These are phyloP conservation scores for Monilinia aucupariae DNA, from an alignment of 2,329 filamentous ascomycete species.

Conservation along the genomic window DNA sequence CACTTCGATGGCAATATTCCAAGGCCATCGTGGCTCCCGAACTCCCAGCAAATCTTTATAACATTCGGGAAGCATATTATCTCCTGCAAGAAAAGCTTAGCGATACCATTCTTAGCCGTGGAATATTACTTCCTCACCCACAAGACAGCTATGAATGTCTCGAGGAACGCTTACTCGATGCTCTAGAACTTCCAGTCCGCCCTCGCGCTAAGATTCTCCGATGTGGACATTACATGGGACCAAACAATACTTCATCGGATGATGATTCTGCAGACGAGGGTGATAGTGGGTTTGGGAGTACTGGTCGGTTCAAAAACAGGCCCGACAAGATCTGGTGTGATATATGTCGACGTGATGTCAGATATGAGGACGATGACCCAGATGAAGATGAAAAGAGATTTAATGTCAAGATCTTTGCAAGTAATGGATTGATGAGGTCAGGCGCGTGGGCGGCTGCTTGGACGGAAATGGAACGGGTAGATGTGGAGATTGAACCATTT, in stretches of 20 bases:
- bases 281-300: slow-evolving; percentile 17
- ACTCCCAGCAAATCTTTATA: slow-evolving; percentile 44
- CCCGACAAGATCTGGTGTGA: slow-evolving; percentile 33
- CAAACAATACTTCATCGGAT: slow-evolving; percentile 35
- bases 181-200: slow-evolving; percentile 61
- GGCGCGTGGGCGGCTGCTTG: slow-evolving; percentile 91
- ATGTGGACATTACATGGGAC: slow-evolving; percentile 70
- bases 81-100: slow-evolving; percentile 64
- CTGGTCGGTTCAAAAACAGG: background rate
- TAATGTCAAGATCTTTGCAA: slow-evolving; percentile 84
- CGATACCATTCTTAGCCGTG: slow-evolving; percentile 68
- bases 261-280: slow-evolving; percentile 28
- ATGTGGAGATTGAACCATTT: slow-evolving; percentile 81
- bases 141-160: slow-evolving; percentile 75
- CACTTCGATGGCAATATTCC: slow-evolving; percentile 61
- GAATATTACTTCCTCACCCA: slow-evolving; percentile 70
- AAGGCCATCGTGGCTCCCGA: slow-evolving; percentile 45
- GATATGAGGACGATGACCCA: slow-evolving; percentile 27
- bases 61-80: slow-evolving; percentile 58
- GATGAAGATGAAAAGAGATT: slow-evolving; percentile 45
- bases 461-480: slow-evolving; percentile 98
- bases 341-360: slow-evolving; percentile 33
- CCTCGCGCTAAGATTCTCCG: slow-evolving; percentile 64
- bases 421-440: slow-evolving; percentile 87
- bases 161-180: slow-evolving; percentile 71